These are phyloP conservation scores for Acacia melanoxylon DNA, from an alignment of 306 rosid genomes.

Conservation along the genomic window DNA sequence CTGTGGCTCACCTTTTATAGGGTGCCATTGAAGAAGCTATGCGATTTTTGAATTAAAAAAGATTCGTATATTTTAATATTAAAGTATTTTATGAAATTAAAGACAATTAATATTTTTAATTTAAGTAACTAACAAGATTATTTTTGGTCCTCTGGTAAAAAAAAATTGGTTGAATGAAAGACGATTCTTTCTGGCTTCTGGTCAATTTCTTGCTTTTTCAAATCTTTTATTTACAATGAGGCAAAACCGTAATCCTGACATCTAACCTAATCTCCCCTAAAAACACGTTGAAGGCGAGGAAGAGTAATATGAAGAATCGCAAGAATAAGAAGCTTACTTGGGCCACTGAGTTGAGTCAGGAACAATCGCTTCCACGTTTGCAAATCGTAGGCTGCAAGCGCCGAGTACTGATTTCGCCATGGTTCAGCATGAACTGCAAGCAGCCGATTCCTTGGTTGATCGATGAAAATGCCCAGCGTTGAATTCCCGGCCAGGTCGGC, in stretches of 20 bases:
- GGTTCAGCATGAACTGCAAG: constrained; percentile 64
- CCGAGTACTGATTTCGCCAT: constrained; percentile 51
- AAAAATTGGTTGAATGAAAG: no score
- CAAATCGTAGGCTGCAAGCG: constrained; percentile 74
- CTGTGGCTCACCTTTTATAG: no score
- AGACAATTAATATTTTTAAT: no score
- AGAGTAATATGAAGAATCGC: neutral
- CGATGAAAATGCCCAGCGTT: constrained; percentile 65
- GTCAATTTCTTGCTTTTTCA: no score
- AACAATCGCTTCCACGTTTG: constrained; percentile 69
- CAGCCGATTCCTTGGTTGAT: constrained; percentile 57
- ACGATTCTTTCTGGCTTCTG: no score
- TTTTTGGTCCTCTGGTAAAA: no score
- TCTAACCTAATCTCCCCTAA: neutral
- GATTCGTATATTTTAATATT: no score
- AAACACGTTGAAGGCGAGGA: neutral
- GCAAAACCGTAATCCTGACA: neutral
- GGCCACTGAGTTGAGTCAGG: constrained; percentile 61
- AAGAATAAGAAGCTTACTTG: constrained; percentile 47
- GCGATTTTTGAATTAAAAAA: no score
- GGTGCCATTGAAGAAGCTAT: no score
- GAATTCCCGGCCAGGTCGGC: constrained; percentile 59
- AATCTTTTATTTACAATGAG: no score
- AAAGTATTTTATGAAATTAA: no score
- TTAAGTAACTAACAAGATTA: no score